Conservation (phyloP, 495 filamentous ascomycete species). For the Geoglossum glabrum region DNA sequence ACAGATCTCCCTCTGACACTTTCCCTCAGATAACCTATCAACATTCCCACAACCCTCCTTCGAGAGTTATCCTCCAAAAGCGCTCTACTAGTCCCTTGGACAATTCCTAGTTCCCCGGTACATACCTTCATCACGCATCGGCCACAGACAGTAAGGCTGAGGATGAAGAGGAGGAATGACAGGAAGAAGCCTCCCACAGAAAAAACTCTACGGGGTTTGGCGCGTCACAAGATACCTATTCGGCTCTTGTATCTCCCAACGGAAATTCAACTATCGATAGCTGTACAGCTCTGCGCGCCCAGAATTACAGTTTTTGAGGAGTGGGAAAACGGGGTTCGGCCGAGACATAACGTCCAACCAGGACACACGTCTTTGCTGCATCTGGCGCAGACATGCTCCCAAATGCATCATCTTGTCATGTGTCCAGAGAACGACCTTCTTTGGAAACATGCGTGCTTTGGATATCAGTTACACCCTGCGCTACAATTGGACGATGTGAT, state of each 20-base stretch:
- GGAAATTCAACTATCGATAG: background rate
- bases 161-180: background rate
- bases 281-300: background rate
- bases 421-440: constrained; percentile 15
- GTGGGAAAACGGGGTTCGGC: too few species aligned
- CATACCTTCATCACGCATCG: background rate
- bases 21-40: too few species aligned
- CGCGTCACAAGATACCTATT: background rate
- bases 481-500: constrained; percentile 13
- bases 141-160: background rate
- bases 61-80: too few species aligned
- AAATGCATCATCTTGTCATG: constrained; percentile 14
- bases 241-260: background rate
- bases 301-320: background rate
- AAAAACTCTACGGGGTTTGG: background rate
- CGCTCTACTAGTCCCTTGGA: too few species aligned
- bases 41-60: too few species aligned
- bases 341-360: background rate
- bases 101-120: background rate
- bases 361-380: constrained; percentile 1
- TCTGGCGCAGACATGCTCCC: constrained; percentile 11
- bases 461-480: constrained; percentile 12
- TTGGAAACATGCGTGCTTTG: constrained; percentile 12
- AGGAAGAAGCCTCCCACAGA: background rate
- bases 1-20: too few species aligned